Evolutionary conservation across 768 basidiomycete species (phyloP).

Genomic region (Leccinum arenicola): DNA sequence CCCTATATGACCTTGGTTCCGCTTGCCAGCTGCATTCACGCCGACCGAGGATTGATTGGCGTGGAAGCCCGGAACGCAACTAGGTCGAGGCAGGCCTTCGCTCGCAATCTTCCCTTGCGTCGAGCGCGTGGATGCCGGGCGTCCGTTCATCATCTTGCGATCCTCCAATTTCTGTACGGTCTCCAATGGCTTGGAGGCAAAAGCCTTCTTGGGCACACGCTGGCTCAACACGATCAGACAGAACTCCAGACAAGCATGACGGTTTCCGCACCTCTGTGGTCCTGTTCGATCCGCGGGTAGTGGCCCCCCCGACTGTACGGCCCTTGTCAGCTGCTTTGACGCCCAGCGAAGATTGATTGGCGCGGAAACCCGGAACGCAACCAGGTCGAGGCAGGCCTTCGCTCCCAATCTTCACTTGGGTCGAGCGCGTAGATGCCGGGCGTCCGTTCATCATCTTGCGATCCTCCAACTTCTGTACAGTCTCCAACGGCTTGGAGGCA

Average conservation of each 20-base stretch:
- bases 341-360: not conserved
- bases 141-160: not conserved
- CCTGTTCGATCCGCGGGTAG: not conserved
- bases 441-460: not conserved
- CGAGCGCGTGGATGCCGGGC: not conserved
- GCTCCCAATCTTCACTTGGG: not conserved
- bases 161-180: too few relatives aligned
- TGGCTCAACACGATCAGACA: not conserved
- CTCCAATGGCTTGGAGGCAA: too few relatives aligned
- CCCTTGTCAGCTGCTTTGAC: not conserved
- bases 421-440: not conserved
- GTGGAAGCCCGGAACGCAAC: not conserved
- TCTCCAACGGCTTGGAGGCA: too few relatives aligned
- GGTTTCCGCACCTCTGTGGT: not conserved
- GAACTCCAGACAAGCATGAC: not conserved
- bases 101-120: not conserved
- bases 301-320: too few relatives aligned
- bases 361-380: slow-evolving; percentile 1
- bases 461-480: too few relatives aligned
- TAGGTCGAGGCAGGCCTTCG: not conserved
- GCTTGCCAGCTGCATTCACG: not conserved
- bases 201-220: too few relatives aligned
- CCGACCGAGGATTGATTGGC: not conserved
- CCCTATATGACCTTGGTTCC: too few relatives aligned
- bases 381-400: not conserved